Base-by-base conservation (phyloP, 306 rosid genomes). In the Lagenaria siceraria region DNA sequence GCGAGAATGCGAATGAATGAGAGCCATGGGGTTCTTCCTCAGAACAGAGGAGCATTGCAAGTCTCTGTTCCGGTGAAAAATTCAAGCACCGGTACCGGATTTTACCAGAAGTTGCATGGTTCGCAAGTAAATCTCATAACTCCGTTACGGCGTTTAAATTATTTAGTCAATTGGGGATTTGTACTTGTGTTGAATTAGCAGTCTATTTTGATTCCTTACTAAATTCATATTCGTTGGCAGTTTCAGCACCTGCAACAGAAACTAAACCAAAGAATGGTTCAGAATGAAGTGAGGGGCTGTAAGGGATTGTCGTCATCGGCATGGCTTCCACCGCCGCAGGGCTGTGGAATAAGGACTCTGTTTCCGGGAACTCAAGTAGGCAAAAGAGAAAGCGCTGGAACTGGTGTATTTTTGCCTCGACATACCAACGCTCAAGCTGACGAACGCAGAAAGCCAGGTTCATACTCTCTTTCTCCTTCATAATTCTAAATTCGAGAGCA, bases 371-470 rank as follows among this genome's bases (percentile, higher is more conserved):
- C 77, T 25, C 78, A 80, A 5, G 53, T 14, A 4, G 86, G 59
- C 0, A 83, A 80, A 69, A 86, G 81, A 62, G 95, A 83, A 43
- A 79, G 89, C 33, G 66, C 86, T 1, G 98, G 98, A 15, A 94
- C 98, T 3, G 98, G 98, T 1, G 97, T 94, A 7, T 94, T 94
- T 71, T 75, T 94, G 70, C 98, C 98, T 36, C 89, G 95, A 29
- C 82, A 70, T 59, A 78, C 74, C 18, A 85, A 82, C 8, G 10
- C 27, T 3, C 72, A 79, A 2, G 22, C 81, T 1, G 87, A 86
- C 22, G 6, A 84, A 0, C 74, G 88, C 0, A 82, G 72, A 62
- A 92, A 87, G 56, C 78, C 80, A 84, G 96, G 97, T 9, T 9
- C 12, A 3, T 40, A 40, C 12, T 33, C 36, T 33, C 36, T 33